phyloP scores from a whole-genome alignment of 371 early-diverging fungal species.

The Mortierella sp. region DNA sequence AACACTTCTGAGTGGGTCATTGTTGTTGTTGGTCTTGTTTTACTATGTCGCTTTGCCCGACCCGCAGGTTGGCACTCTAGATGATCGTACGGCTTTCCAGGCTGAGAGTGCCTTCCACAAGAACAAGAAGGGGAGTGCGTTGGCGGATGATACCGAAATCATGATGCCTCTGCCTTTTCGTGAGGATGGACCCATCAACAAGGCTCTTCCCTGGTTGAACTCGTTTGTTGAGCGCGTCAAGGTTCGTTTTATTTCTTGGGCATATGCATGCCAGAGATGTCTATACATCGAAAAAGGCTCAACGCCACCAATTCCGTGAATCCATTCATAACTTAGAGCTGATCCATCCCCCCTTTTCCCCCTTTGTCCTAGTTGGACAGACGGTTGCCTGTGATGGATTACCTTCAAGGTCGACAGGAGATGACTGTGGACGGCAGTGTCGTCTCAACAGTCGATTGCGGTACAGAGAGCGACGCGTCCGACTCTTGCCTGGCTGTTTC shows the following conservation, averaged over 20 bases:
- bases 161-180: slow-evolving; percentile 11
- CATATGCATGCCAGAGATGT: background rate
- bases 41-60: slow-evolving; percentile 35
- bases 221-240: slow-evolving; percentile 13
- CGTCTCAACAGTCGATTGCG: background rate
- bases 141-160: slow-evolving; percentile 19
- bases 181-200: background rate
- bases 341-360: background rate
- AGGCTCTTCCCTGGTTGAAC: background rate
- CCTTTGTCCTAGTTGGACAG: background rate
- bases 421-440: background rate
- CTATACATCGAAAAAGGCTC: background rate
- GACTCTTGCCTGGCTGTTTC: background rate
- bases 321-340: background rate
- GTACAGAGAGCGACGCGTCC: background rate
- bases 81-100: background rate
- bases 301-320: background rate
- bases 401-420: background rate
- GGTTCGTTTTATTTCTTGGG: background rate
- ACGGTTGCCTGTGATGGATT: slow-evolving; percentile 5
- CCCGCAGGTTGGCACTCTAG: background rate
- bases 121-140: slow-evolving; percentile 9
- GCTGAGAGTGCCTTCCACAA: background rate
- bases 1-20: slow-evolving; percentile 19
- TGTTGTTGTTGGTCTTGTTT: slow-evolving; percentile 25